Evolutionary conservation across 73 alveolate genomes (phyloP), one percentile per base, ranked within the genome.

Genomic region (Paramecium primaurelia): DNA sequence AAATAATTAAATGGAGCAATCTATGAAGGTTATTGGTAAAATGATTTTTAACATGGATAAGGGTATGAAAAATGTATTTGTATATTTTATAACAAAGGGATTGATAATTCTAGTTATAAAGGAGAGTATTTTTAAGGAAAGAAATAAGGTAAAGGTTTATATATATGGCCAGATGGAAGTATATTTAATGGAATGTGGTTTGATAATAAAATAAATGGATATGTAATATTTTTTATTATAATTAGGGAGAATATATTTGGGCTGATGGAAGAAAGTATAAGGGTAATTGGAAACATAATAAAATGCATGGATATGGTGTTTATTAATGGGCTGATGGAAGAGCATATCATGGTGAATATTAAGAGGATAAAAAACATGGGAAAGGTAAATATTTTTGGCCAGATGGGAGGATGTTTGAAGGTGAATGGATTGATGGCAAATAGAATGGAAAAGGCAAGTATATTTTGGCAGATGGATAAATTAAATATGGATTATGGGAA

Each of bases 321-420:
- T 97, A 94, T 93, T 58, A 77, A 42, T 97, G 98, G 99, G 93
- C 95, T 12, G 96, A 95, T 95, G 98, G 97, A 10, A 51, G 97
- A 22, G 92, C 94, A 8, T 97, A 96, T 92, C 93, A 94, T 68
- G 99, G 99, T 11, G 96, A 97, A 49, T 97, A 84, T 22, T 26
- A 11, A 1, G 60, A 84, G 0, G 92, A 84, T 25, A 51, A 59
- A 22, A 84, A 84, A 14, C 88, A 84, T 59, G 92, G 92, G 16
- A 36, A 37, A 8, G 92, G 92, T 14, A 84, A 58, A 38, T 84
- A 84, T 86, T 37, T 59, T 30, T 84, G 92, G 92, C 86, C 92
- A 28, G 92, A 51, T 84, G 92, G 92, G 11, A 37, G 59, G 16
- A 20, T 42, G 8, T 84, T 37, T 59, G 84, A 84, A 47, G 92